phyloP scores from a whole-genome alignment of 495 filamentous ascomycete species.

The Terfezia claveryi region DNA sequence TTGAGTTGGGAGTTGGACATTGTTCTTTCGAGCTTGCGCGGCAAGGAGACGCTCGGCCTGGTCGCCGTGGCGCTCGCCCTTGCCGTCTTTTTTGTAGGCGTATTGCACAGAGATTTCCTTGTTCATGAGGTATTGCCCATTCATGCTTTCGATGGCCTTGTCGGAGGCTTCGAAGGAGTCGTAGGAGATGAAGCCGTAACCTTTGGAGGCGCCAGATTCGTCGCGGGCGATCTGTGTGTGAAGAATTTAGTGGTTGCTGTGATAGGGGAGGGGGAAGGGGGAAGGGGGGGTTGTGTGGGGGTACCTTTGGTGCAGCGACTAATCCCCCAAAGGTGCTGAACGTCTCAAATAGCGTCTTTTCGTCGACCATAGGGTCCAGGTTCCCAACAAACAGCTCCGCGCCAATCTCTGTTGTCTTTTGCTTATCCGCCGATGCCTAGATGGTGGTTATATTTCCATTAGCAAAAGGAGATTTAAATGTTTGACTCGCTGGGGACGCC shows the following conservation, averaged over 20 bases:
- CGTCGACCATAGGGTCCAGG: conserved; percentile 81
- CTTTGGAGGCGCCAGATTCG: conserved; percentile 75
- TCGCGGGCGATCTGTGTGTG: conserved; percentile 55
- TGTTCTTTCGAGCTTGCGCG: conserved; percentile 80
- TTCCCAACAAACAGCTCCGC: conserved; percentile 96
- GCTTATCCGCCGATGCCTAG: conserved; percentile 72
- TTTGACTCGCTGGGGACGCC: conserved; percentile 1
- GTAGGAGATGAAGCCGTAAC: conserved; percentile 92
- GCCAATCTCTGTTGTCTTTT: conserved; percentile 85
- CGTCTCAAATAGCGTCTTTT: conserved; percentile 92
- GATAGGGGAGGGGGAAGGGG: neutral
- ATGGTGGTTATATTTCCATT: neutral
- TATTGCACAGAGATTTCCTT: conserved; percentile 92
- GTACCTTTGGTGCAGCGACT: conserved; percentile 57
- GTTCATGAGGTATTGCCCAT: conserved; percentile 91
- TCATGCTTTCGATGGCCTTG: conserved; percentile 77
- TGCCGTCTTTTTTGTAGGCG: conserved; percentile 97
- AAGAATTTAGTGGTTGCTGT: conserved; percentile 5
- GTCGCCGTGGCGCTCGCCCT: conserved; percentile 90
- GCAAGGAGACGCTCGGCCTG: conserved; percentile 83
- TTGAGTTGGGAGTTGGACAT: conserved; percentile 31
- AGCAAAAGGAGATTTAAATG: neutral
- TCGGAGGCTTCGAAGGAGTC: conserved; percentile 88
- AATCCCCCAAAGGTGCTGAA: conserved; percentile 85
- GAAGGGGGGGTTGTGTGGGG: conserved; percentile 1